Base-by-base conservation (phyloP, 106 monocot genomes). In the Phalaenopsis aphrodite region DNA sequence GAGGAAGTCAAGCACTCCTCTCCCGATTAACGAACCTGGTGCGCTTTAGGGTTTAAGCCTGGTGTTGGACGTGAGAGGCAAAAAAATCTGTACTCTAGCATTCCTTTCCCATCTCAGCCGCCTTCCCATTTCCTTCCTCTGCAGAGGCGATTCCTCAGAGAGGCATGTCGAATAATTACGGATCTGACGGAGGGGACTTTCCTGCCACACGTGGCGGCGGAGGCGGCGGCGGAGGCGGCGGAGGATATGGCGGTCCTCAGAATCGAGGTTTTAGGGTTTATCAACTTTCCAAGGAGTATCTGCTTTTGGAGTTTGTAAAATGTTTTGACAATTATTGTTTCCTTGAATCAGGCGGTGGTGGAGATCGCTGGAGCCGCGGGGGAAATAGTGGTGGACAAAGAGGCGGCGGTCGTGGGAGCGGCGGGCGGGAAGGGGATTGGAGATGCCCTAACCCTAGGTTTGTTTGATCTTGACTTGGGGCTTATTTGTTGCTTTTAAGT, bases 401-500 rank as follows among this genome's bases (percentile, higher is more conserved):
- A 1, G 84, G 93, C 0, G 84, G 89, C 16, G 83, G 90, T 16
- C 86, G 86, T 38, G 84, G 84, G 8, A 91, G 86, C 16, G 81
- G 88, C 5, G 89, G 97, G 61, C 87, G 98, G 19, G 98, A 99
- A 14, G 98, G 98, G 17, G 98, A 99, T 83, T 99, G 98, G 98
- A 49, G 82, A 45, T 99, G 98, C 84, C 98, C 98, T 76, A 86
- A 94, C 52, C 75, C 98, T 17, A 91, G 90, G 98, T 99, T 41
- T 24, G 46, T 43, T 41, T 69, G 7, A 55, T 37, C n/a, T 61
- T 61, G 61, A 21, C 23, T 61, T 61, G 5, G 18, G 61, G n/a
- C 18, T 61, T 61, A 61, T 21, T 61, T 61, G 61, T n/a, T 61
- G 18, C 23, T 61, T 61, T 19, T 5, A 61, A 61, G 19, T 61